Evolutionary conservation across 2,329 filamentous ascomycete species (phyloP).

Genomic region (Aspergillus phoenicis): DNA sequence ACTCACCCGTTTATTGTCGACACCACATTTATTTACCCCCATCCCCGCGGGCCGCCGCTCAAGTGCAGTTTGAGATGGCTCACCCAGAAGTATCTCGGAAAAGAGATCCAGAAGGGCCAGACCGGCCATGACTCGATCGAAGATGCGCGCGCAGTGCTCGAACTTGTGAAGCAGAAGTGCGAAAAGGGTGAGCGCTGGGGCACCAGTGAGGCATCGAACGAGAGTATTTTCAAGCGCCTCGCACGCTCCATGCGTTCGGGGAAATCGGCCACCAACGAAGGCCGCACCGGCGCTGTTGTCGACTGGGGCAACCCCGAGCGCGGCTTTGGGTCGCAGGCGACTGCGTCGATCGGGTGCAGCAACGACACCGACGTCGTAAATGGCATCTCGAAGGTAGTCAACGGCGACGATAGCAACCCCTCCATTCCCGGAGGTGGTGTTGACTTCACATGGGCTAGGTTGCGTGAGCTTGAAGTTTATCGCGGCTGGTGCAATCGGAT

Average conservation of each 20-base stretch:
- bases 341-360: conserved; percentile 58
- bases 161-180: conserved; percentile 93
- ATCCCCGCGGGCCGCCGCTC: conserved; percentile 83
- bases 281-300: conserved; percentile 62
- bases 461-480: conserved; percentile 62
- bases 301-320: conserved; percentile 84
- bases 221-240: conserved; percentile 87
- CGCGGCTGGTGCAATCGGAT: conserved; percentile 62
- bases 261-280: conserved; percentile 35
- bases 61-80: conserved; percentile 92
- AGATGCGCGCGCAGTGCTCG: conserved; percentile 86
- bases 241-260: conserved; percentile 55
- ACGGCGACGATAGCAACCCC: conserved; percentile 48
- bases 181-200: conserved; percentile 90
- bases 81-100: conserved; percentile 78
- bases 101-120: conserved; percentile 82
- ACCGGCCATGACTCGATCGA: conserved; percentile 89
- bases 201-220: conserved; percentile 72
- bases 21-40: conserved; percentile 85
- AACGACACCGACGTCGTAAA: conserved; percentile 61
- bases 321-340: conserved; percentile 60
- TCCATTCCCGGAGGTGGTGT: conserved; percentile 55
- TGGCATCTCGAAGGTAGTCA: conserved; percentile 56
- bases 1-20: conserved; percentile 94
- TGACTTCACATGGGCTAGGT: conserved; percentile 65